phyloP scores from a whole-genome alignment of 2,329 filamentous ascomycete species.

The Torrubiella hemipterigena region DNA sequence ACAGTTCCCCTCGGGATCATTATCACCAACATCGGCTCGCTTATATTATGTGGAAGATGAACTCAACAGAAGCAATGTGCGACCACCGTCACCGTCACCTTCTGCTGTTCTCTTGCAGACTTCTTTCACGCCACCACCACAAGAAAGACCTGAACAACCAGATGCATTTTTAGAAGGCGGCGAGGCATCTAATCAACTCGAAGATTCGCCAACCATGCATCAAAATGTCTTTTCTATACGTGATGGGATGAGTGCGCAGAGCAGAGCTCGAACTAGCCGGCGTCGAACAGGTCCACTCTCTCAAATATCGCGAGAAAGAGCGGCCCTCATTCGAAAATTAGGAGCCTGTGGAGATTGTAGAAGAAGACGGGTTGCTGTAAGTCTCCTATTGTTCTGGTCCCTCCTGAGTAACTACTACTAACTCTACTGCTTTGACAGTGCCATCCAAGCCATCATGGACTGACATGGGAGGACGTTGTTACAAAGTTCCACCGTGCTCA shows the following conservation, averaged over 20 bases:
- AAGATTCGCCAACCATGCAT: conserved; percentile 36
- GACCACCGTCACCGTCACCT: too few species aligned
- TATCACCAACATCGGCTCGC: too few species aligned
- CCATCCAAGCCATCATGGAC: conserved; percentile 46
- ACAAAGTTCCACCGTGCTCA: conserved; percentile 40
- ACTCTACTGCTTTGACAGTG: conserved; percentile 27
- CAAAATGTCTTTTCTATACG: conserved; percentile 44
- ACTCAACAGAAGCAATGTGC: too few species aligned
- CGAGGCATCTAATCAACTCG: too few species aligned
- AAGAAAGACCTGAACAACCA: conserved; percentile 17
- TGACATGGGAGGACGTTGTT: conserved; percentile 48
- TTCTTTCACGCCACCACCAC: too few species aligned
- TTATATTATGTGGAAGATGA: too few species aligned
- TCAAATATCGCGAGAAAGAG: conserved; percentile 44
- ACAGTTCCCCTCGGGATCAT: too few species aligned
- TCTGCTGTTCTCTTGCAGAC: too few species aligned
- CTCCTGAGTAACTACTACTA: conserved; percentile 3
- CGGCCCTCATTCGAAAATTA: conserved; percentile 46
- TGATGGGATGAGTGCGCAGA: conserved; percentile 41
- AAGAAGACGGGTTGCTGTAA: conserved; percentile 45
- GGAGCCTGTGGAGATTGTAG: conserved; percentile 46
- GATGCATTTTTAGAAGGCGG: too few species aligned
- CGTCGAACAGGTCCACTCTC: conserved; percentile 48
- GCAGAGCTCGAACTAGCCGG: conserved; percentile 41
- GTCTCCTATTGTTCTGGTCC: conserved; percentile 15